A percentile compares a stretch with the other conserved stretches of the same genome.
Evolutionary conservation across 1,284 basidiomycete species (phyloP).

Genomic region (Trametes versicolor): DNA sequence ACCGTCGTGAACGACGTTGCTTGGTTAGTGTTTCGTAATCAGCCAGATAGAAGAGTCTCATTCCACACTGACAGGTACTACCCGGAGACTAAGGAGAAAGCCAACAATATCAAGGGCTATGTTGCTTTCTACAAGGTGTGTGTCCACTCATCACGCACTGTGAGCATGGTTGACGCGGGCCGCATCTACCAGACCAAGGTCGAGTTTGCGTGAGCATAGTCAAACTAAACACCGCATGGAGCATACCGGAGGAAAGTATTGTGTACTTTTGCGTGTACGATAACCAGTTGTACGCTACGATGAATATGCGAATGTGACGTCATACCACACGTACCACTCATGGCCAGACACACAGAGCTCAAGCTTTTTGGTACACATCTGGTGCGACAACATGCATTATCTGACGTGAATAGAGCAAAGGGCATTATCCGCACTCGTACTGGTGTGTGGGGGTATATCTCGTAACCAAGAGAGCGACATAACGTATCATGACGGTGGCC

Average conservation of each 20-base stretch:
- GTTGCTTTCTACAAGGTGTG: conserved; percentile 74
- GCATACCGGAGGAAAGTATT: background rate
- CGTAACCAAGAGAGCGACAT: conserved; percentile 25
- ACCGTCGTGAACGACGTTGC: conserved; percentile 61
- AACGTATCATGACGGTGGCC: conserved; percentile 26
- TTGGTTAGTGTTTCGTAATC: conserved; percentile 53
- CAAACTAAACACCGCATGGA: background rate
- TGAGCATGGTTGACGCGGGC: background rate
- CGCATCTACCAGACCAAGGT: conserved; percentile 39
- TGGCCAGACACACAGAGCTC: no score
- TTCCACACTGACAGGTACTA: conserved; percentile 66
- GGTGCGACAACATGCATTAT: background rate
- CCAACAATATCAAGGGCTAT: conserved; percentile 64
- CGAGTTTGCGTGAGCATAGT: conserved; percentile 27
- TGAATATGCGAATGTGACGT: no score
- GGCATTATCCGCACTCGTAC: conserved; percentile 24
- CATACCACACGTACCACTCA: no score
- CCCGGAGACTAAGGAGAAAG: conserved; percentile 59
- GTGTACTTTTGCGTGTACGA: background rate
- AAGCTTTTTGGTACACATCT: no score
- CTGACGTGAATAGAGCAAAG: conserved; percentile 9
- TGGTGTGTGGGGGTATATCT: conserved; percentile 23
- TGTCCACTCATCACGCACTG: background rate
- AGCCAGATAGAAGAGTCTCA: background rate
- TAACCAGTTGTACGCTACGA: no score